These are phyloP conservation scores for Pyronema domesticum DNA, from an alignment of 495 filamentous ascomycete genomes.

Conservation along the genomic window DNA sequence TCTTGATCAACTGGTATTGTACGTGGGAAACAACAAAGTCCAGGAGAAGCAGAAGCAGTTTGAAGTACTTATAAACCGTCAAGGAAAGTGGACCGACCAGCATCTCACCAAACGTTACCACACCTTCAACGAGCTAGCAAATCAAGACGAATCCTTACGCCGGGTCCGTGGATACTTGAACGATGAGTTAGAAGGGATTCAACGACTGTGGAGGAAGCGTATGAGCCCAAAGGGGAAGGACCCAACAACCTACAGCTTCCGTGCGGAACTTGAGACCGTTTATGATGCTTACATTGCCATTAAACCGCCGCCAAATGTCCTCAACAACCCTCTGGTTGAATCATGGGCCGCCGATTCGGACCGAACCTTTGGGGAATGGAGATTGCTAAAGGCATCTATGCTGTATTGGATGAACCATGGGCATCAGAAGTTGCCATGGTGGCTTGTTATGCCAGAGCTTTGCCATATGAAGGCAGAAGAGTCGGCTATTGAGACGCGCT, in stretches of 20 bases:
- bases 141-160: constrained; percentile 6
- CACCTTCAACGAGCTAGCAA: constrained; percentile 5
- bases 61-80: constrained; percentile 17
- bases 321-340: constrained; percentile 27
- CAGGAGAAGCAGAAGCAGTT: constrained; percentile 31
- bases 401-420: constrained; percentile 30
- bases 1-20: constrained; percentile 57
- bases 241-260: not conserved
- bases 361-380: constrained; percentile 29
- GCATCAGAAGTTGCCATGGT: no score
- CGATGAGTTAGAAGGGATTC: not conserved
- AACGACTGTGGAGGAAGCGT: not conserved
- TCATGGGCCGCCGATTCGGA: constrained; percentile 30
- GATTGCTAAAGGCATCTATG: constrained; percentile 44
- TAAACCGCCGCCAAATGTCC: constrained; percentile 14
- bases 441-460: no score
- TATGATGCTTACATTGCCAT: constrained; percentile 3
- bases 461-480: not conserved
- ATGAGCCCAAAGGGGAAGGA: not conserved
- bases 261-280: not conserved
- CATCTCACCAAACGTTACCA: constrained; percentile 33
- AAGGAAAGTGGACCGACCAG: constrained; percentile 26
- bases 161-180: constrained; percentile 11
- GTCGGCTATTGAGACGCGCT: not conserved
- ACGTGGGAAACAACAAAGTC: constrained; percentile 34